Percentiles rank a stretch among this genome's conserved stretches.
These are phyloP conservation scores for Ophidiomyces ophidiicola DNA, from an alignment of 2,329 filamentous ascomycete genomes.

Conservation along the genomic window DNA sequence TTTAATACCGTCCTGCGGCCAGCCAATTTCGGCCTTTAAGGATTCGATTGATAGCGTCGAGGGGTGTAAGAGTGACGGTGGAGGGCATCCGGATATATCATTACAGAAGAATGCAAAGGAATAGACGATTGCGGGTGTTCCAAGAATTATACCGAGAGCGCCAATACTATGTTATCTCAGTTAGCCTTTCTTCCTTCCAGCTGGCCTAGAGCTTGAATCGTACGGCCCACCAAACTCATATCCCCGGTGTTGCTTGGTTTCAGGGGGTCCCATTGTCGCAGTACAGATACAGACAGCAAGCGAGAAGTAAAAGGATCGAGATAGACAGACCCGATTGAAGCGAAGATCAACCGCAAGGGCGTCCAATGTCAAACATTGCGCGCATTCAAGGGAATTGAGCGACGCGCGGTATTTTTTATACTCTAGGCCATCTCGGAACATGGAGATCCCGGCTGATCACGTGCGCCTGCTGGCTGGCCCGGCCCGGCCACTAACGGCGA, in stretches of 20 bases:
- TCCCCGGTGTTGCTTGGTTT: slow-evolving; percentile 13
- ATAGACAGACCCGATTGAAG: no score
- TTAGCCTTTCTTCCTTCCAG: background rate
- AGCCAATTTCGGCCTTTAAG: slow-evolving; percentile 69
- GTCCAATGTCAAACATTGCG: no score
- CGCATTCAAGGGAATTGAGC: no score
- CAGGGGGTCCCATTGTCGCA: no score
- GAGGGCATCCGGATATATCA: slow-evolving; percentile 80
- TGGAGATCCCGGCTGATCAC: no score
- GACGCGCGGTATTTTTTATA: no score
- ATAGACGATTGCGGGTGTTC: slow-evolving; percentile 68
- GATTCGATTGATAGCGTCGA: slow-evolving; percentile 56
- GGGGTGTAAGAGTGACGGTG: slow-evolving; percentile 64
- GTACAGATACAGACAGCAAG: no score
- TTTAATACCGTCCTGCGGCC: slow-evolving; percentile 57
- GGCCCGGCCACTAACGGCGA: no score
- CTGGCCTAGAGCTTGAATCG: slow-evolving; percentile 14
- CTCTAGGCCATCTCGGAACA: no score
- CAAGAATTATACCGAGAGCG: slow-evolving; percentile 57
- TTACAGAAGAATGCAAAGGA: slow-evolving; percentile 77
- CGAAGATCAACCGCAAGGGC: no score
- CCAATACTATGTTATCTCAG: slow-evolving; percentile 3
- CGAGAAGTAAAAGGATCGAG: no score
- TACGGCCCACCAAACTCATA: slow-evolving; percentile 40
- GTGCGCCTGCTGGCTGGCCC: no score